phyloP scores from a whole-genome alignment of 495 filamentous ascomycete species.

The Penicillium canariense region DNA sequence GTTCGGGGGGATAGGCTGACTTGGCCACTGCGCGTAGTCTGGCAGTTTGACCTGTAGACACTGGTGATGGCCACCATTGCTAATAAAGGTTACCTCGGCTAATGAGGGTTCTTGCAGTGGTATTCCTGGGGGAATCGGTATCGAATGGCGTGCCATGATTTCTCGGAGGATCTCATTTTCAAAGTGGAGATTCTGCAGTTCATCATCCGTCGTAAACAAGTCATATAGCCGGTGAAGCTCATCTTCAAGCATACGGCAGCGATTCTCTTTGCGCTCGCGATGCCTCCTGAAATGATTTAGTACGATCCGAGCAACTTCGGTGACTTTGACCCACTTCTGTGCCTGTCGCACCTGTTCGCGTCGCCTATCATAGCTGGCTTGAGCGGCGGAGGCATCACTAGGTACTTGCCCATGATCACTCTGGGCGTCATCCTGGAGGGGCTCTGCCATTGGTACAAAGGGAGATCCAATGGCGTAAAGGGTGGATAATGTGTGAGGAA shows the following conservation, averaged over 20 bases:
- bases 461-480: no score
- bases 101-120: neutral
- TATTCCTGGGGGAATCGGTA: neutral
- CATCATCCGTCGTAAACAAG: neutral
- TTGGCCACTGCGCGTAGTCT: neutral
- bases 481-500: neutral
- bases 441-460: neutral
- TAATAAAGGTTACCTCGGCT: constrained; percentile 5
- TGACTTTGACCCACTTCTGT: neutral
- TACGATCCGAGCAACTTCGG: neutral
- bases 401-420: no score
- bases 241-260: constrained; percentile 9
- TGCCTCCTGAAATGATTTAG: neutral
- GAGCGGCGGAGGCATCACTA: neutral
- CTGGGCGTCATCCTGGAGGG: neutral
- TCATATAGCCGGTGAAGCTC: constrained; percentile 7
- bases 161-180: constrained; percentile 9
- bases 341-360: constrained; percentile 9
- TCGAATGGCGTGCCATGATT: constrained; percentile 4
- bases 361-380: constrained; percentile 5
- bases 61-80: neutral
- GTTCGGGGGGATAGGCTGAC: neutral
- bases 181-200: neutral
- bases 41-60: constrained; percentile 6
- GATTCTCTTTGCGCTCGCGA: constrained; percentile 6